Evolutionary conservation across 805 yeast genomes (phyloP), one percentile per base, ranked within the genome.

Genomic region (Helenozyma rhizophorensis): DNA sequence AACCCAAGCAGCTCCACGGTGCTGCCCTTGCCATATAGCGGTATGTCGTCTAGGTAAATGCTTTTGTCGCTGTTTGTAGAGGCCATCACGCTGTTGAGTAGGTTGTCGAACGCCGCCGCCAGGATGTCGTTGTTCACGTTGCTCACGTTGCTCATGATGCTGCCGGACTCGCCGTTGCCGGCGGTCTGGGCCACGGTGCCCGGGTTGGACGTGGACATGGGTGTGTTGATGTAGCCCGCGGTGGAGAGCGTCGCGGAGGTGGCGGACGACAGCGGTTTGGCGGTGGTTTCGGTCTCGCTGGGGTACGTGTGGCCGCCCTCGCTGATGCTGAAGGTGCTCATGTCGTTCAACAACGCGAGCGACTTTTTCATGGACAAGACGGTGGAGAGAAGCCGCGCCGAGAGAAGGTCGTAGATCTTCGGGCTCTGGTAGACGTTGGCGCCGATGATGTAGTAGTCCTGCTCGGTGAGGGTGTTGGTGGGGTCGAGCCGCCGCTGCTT

Each of bases 361-460:
- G 66, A 52, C 23, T 54, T 58, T 32, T 60, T 61, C 31, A 66
- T 51, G 23, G 59, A 52, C 15, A 60, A 39, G 19, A 60, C 65
- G n/a, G 59, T 53, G 16, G 65, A 31, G n/a, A 58, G 38, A 14
- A 46, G 57, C 39, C 97, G 63, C 22, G 89, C 79, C 13, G 84
- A 74, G 6, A 90, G 65, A 2, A 89, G 72, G 23, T 83, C 79
- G 50, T 79, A 78, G 1, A 85, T 70, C 12, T 76, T 64, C 0
- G 97, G 97, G 0, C 96, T 82, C 77, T 85, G 90, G 59, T 88
- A 93, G 2, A 93, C 82, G 51, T 86, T 88, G 13, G 95, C 94
- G 4, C 96, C 96, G 25, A 88, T 78, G 28, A 90, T 81, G 56
- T 85, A 90, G 59, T 84, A 90, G 43, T 87, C 94, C 18, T 85